Conservation (phyloP, 805 yeast species). For the Starmerella bombi region DNA sequence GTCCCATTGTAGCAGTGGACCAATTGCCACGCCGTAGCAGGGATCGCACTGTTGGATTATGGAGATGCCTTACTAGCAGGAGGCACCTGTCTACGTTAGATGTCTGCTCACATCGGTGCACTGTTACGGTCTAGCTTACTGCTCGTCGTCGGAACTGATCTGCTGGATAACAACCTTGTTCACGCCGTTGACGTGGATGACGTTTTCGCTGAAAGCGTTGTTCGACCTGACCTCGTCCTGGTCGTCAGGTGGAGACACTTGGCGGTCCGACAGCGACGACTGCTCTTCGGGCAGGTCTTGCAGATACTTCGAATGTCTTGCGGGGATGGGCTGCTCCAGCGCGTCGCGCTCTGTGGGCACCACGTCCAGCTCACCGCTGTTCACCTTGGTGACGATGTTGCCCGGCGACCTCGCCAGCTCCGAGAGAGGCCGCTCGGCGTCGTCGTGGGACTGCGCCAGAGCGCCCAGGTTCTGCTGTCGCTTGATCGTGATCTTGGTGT, state of each 20-base stretch:
- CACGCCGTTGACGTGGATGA: constrained; percentile 72
- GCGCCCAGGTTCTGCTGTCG: constrained; percentile 2
- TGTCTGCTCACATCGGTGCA: constrained; percentile 1
- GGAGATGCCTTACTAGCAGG: too few species aligned
- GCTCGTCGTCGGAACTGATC: constrained; percentile 5
- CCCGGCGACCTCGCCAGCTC: constrained; percentile 13
- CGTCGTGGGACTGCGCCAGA: background rate
- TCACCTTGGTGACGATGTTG: constrained; percentile 10
- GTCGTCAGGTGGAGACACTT: too few species aligned
- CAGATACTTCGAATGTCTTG: background rate
- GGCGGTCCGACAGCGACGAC: background rate
- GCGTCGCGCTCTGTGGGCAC: constrained; percentile 18
- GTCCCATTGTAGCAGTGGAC: too few species aligned
- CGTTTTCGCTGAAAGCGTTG: constrained; percentile 49
- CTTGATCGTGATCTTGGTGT: constrained; percentile 55
- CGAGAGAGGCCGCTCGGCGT: background rate
- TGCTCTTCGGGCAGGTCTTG: background rate
- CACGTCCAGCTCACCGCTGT: constrained; percentile 5
- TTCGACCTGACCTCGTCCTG: constrained; percentile 30
- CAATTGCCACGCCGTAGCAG: too few species aligned
- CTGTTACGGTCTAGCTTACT: too few species aligned
- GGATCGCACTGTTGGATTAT: too few species aligned
- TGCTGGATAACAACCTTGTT: constrained; percentile 58
- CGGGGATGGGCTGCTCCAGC: constrained; percentile 10
- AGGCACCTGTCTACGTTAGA: background rate